Evolutionary conservation across 352 stramenopile species (phyloP).

Genomic region (Phytophthora boehmeriae): DNA sequence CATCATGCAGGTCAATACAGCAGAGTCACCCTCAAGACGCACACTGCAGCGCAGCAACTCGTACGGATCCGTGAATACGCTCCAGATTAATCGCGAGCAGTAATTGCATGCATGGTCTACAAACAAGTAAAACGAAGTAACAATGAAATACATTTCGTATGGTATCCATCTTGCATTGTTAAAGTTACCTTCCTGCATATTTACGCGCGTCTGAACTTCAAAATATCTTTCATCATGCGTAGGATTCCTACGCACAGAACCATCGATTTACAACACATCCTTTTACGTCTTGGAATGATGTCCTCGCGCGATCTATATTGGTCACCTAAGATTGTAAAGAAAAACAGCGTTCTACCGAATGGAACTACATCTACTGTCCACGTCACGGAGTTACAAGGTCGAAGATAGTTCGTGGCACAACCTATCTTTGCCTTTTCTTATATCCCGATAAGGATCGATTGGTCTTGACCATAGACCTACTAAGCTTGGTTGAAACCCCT

Average conservation of each 20-base stretch:
- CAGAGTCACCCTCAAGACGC: conserved; percentile 9
- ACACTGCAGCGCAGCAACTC: conserved; percentile 24
- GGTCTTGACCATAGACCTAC: too few relatives aligned
- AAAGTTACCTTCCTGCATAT: background rate
- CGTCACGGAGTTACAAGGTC: too few relatives aligned
- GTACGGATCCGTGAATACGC: conserved; percentile 24
- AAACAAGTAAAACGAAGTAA: background rate
- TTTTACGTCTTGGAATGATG: too few relatives aligned
- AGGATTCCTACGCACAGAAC: too few relatives aligned
- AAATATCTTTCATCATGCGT: too few relatives aligned
- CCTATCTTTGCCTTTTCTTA: conserved; percentile 18
- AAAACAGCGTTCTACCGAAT: conserved; percentile 21
- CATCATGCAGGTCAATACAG: background rate
- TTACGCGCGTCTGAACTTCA: background rate
- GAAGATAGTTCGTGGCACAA: too few relatives aligned
- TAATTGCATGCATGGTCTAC: conserved; percentile 4
- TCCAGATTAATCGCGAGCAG: conserved; percentile 26
- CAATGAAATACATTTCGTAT: too few relatives aligned
- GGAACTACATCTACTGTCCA: conserved; percentile 1
- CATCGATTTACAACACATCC: too few relatives aligned
- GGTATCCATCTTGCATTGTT: background rate
- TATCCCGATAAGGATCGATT: background rate
- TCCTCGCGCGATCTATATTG: background rate
- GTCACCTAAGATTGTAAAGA: background rate
- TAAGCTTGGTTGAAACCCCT: conserved; percentile 18